These are phyloP conservation scores for Chimonanthus salicifolius DNA, from an alignment of 164 flowering plant genomes.

Conservation along the genomic window DNA sequence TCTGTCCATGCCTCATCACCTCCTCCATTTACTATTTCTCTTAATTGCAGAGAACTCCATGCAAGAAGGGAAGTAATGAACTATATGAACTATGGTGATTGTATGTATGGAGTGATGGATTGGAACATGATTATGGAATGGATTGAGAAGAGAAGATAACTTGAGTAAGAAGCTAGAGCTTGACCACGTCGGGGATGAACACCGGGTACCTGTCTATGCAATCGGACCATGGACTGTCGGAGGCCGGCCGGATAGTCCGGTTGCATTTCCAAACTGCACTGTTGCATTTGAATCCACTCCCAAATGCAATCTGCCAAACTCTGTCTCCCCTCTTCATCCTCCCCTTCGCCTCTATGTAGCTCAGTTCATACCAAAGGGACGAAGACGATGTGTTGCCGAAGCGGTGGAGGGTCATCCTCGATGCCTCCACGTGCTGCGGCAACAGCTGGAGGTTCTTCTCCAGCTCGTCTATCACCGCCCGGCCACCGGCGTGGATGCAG, in stretches of 20 bases:
- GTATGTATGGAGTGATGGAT: neutral
- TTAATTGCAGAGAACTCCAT: too few relatives aligned
- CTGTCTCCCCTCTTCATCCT: conserved; percentile 28
- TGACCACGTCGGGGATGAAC: conserved; percentile 7
- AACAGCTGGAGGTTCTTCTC: conserved; percentile 20
- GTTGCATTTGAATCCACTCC: conserved; percentile 32
- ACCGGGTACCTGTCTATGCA: conserved; percentile 13
- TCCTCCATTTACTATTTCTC: too few relatives aligned
- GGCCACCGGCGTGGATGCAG: conserved; percentile 38
- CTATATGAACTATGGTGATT: too few relatives aligned
- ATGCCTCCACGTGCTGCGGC: conserved; percentile 28
- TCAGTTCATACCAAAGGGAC: conserved; percentile 36
- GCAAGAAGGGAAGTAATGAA: too few relatives aligned
- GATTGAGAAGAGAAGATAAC: neutral
- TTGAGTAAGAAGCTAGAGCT: neutral
- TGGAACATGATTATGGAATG: neutral
- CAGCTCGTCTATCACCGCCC: conserved; percentile 29
- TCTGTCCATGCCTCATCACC: too few relatives aligned
- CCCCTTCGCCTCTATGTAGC: conserved; percentile 31
- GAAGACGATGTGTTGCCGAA: conserved; percentile 37
- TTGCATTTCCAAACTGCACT: conserved; percentile 28
- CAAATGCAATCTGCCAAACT: conserved; percentile 28
- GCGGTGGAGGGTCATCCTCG: conserved; percentile 35
- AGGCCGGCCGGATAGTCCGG: neutral
- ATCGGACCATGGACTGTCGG: conserved; percentile 18